Evolutionary conservation across 441 rosid genomes (phyloP), one percentile per base, ranked within the genome.

Genomic region (Manihot esculenta): DNA sequence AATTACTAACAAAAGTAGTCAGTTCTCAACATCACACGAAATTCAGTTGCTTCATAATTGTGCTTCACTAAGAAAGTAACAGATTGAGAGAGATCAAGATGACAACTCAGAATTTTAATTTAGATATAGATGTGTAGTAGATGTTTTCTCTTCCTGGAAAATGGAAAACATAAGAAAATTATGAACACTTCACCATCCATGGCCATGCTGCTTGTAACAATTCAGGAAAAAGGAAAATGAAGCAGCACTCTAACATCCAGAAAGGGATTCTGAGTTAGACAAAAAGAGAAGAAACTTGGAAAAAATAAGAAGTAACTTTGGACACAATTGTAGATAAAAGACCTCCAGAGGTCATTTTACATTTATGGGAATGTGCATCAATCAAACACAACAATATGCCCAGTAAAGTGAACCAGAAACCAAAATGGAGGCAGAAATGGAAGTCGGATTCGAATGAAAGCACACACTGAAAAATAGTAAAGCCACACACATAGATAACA

Each of bases 381-480:
- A 58, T 75, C 76, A 81, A 69, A 61, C 78, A 82, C 80, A 65
- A 58, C 69, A 74, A 76, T 59, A 53, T 62, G 53, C 48, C 23
- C 38, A 76, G 38, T 20, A 73, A 30, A 63, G 60, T 35, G 55
- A 70, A 68, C 57, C 12, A 11, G 54, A 58, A 20, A 51, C 61
- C 20, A 27, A 44, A 23, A 51, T 30, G 54, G 56, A 18, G 71
- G 67, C 27, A 27, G 62, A 66, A 70, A 67, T 49, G 66, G 67
- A 59, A 50, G 76, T 66, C 47, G 27, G 73, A 74, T 60, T 57
- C 35, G 55, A 45, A 30, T 64, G 72, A 66, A 69, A 76, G 61
- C 80, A 75, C 80, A 75, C 85, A 83, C 79, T 23, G 47, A 70
- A 63, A 75, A 74, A 56, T 66, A 57, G 70, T 30, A 69, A 78